Conservation (phyloP, 2,329 filamentous ascomycete species). For the Teratosphaeria destructans region DNA sequence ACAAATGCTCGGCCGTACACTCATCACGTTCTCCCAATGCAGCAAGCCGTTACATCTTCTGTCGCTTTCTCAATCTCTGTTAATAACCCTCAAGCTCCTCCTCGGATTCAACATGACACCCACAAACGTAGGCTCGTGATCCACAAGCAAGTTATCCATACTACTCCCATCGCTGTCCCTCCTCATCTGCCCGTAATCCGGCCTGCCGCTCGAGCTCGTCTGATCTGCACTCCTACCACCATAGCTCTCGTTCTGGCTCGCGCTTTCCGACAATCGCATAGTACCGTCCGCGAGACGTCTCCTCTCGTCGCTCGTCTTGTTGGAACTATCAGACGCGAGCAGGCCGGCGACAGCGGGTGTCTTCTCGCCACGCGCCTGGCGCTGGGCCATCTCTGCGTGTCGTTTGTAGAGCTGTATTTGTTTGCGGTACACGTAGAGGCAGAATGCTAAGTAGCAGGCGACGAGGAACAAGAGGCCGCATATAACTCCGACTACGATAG, state of each 20-base stretch:
- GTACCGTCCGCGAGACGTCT: not conserved
- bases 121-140: conserved; percentile 61
- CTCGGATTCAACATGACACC: conserved; percentile 55
- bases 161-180: conserved; percentile 38
- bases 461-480: conserved; percentile 55
- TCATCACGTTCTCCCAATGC: not conserved
- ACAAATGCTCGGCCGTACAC: not conserved
- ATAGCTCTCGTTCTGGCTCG: conserved; percentile 17
- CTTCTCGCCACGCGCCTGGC: conserved; percentile 34
- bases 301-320: conserved; percentile 14
- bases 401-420: conserved; percentile 60
- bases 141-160: conserved; percentile 48
- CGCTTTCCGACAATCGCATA: conserved; percentile 22
- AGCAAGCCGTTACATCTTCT: not conserved
- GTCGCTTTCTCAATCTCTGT: conserved; percentile 36
- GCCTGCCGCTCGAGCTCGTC: conserved; percentile 11
- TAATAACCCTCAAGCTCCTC: conserved; percentile 59
- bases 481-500: conserved; percentile 49
- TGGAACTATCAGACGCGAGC: conserved; percentile 11
- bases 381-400: conserved; percentile 56
- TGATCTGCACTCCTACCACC: conserved; percentile 10
- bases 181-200: conserved; percentile 18
- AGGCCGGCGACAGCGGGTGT: conserved; percentile 20
- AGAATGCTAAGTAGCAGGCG: conserved; percentile 58
- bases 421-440: conserved; percentile 61